Conservation (phyloP, 2,329 filamentous ascomycete species). For the Trichoderma atrobrunneum region DNA sequence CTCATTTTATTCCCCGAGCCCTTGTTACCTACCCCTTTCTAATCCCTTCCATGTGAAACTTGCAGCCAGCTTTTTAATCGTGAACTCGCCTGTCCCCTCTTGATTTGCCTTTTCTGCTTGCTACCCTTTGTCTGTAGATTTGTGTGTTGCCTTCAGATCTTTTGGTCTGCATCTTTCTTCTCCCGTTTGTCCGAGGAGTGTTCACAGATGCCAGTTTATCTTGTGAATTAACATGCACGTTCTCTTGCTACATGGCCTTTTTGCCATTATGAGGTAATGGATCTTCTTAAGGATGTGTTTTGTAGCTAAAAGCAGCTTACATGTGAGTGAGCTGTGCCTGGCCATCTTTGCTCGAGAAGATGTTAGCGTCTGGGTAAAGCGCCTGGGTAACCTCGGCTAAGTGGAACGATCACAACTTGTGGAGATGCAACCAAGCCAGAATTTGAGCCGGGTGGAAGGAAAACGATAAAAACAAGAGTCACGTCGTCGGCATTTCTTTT, state of each 20-base stretch:
- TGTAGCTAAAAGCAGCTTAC: neutral
- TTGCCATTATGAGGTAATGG: neutral
- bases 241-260: no score
- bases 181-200: neutral
- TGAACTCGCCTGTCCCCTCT: neutral
- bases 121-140: neutral
- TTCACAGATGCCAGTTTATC: no score
- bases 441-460: slow-evolving; percentile 3
- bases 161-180: neutral
- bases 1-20: neutral
- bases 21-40: neutral
- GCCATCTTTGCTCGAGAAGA: neutral
- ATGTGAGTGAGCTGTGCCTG: neutral
- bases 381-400: slow-evolving; percentile 22
- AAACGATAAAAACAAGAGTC: neutral
- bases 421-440: slow-evolving; percentile 13
- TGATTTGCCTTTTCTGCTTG: neutral
- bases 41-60: neutral
- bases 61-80: neutral
- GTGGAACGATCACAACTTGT: slow-evolving; percentile 8
- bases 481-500: neutral
- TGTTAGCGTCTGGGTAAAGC: slow-evolving; percentile 2
- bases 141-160: neutral
- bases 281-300: neutral
- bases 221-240: no score